phyloP scores from a whole-genome alignment of 2,329 filamentous ascomycete genomes.

The Aspergillus ustus region DNA sequence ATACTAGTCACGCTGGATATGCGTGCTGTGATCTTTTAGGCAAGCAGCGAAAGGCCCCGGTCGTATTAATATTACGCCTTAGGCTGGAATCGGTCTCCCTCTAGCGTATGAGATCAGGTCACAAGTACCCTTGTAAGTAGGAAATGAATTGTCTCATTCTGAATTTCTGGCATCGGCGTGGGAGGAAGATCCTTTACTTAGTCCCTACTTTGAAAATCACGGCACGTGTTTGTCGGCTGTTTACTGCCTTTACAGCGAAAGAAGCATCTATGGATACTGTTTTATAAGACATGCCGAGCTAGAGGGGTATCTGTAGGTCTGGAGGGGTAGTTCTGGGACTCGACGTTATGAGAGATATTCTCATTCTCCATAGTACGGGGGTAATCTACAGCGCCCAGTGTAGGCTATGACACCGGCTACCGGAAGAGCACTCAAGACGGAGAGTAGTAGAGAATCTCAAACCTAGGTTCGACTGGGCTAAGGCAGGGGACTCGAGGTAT shows the following conservation, averaged over 20 bases:
- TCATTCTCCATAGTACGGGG: not conserved
- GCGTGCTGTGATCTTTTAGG: conserved; percentile 3
- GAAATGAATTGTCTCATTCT: not conserved
- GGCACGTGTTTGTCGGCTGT: not conserved
- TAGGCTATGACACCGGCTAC: not conserved
- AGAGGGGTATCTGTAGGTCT: not conserved
- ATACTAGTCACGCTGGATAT: not conserved
- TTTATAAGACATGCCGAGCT: not conserved
- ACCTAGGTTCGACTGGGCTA: not conserved
- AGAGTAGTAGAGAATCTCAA: not conserved
- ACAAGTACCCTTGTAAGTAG: not conserved
- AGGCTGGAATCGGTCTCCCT: not conserved
- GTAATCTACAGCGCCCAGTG: not conserved
- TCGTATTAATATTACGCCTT: not conserved
- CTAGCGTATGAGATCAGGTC: not conserved
- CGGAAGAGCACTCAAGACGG: not conserved
- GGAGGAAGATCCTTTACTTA: not conserved
- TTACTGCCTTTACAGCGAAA: not conserved
- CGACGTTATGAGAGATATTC: not conserved
- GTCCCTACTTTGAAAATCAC: not conserved
- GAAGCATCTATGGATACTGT: not conserved
- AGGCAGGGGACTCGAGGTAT: not conserved
- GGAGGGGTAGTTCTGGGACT: not conserved
- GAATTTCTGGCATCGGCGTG: not conserved
- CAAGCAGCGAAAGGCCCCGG: not conserved